Base-by-base conservation (phyloP, 2,329 filamentous ascomycete species). In the Diaporthe sp. region DNA sequence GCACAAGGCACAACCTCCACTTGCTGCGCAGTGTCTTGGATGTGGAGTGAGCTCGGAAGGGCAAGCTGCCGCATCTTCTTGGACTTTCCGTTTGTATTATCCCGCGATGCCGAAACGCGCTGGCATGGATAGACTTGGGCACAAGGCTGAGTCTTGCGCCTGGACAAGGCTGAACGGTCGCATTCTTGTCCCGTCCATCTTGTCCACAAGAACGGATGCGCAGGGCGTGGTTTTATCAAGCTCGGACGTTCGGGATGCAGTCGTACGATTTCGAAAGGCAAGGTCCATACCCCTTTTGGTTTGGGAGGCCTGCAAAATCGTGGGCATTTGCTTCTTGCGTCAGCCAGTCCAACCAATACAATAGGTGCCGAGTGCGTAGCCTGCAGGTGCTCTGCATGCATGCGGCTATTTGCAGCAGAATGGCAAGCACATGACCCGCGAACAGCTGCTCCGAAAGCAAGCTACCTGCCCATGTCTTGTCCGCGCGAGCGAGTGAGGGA, bases 311-410 rank as follows among this genome's bases (percentile, higher is more conserved):
- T n/a, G 47, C 70, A 45, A n/a, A 38, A 42, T 64, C 45, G 57
- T 42, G 22, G 70, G 33, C 19, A 61, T 52, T 22, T 50, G 35
- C 28, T 38, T 12, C 33, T 13, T 33, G 54, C 45, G 45, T 55
- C 45, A 61, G 47, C 58, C 54, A 71, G n/a, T 54, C 19, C 35
- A 38, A 72, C 70, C 57, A 64, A 55, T 64, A 54, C 58, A 52
- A 64, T 25, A 45, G 57, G 28, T 45, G 70, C 70, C 45, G 70
- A 35, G 45, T 25, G 33, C 25, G 52, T 25, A 19, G 25, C 42
- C 30, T 55, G 42, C 47, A 30, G 33, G 15, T 64, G 6, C 42
- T 42, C 45, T 72, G 70, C 57, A 64, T 64, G 57, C 70, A 55
- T 33, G 50, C 70, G 15, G 57, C 47, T 64, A 42, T 35, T 45